Percentiles rank a stretch among this genome's conserved stretches.
Evolutionary conservation across 345 rosid species (phyloP).

Genomic region (Triadica sebifera): DNA sequence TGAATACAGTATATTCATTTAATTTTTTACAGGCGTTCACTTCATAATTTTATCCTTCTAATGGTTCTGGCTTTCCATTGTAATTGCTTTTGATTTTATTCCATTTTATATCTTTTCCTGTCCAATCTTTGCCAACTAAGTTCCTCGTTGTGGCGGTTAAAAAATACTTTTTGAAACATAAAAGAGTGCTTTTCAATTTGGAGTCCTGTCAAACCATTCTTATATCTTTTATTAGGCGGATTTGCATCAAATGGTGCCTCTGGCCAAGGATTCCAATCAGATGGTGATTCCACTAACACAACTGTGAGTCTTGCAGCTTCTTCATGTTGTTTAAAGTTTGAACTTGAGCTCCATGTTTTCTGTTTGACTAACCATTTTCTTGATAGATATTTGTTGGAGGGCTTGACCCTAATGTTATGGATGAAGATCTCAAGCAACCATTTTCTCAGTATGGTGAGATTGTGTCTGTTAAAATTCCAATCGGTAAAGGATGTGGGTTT

Average conservation of each 20-base stretch:
- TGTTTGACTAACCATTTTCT: constrained; percentile 23
- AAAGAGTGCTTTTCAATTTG: neutral
- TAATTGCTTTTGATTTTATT: neutral
- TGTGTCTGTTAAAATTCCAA: constrained; percentile 84
- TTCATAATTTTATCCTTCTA: neutral
- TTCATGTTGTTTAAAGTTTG: constrained; percentile 19
- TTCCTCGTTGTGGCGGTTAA: neutral
- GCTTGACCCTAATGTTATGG: constrained; percentile 80
- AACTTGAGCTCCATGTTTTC: constrained; percentile 8
- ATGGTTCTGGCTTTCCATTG: neutral
- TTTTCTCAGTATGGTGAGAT: constrained; percentile 84
- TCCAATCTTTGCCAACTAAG: neutral
- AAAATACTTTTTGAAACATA: neutral
- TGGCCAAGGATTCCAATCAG: constrained; percentile 51
- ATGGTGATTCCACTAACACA: constrained; percentile 73
- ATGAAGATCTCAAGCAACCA: constrained; percentile 81
- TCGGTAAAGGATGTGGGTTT: constrained; percentile 91
- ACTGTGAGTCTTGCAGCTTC: constrained; percentile 53
- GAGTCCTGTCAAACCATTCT: neutral
- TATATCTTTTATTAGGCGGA: constrained; percentile 47
- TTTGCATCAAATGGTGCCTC: constrained; percentile 59
- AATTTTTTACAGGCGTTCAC: neutral
- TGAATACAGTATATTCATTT: too few species aligned
- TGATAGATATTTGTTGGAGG: constrained; percentile 96
- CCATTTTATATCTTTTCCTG: neutral